Evolutionary conservation across 177 flowering plant genomes (phyloP).

Genomic region (Tripterygium wilfordii): DNA sequence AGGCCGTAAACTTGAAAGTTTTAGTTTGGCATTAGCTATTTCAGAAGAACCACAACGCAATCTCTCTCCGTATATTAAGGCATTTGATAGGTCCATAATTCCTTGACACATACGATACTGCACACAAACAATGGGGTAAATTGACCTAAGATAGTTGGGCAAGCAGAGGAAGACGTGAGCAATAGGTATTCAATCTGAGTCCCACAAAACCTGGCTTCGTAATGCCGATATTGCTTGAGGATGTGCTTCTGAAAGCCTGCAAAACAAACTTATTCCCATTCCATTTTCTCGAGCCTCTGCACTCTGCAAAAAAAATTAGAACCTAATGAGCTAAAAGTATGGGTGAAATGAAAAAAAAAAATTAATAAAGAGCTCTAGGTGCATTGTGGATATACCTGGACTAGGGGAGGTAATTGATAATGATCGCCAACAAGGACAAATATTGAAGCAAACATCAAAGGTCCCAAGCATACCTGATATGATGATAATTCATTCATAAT

Average conservation of each 20-base stretch:
- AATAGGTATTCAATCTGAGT: not conserved
- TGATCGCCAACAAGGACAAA: constrained; percentile 99
- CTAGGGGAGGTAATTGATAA: constrained; percentile 97
- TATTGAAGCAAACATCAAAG: constrained; percentile 81
- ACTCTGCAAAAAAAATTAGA: no score
- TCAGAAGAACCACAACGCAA: constrained; percentile 85
- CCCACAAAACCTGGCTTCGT: constrained; percentile 70
- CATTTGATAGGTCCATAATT: constrained; percentile 86
- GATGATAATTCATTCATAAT: not conserved
- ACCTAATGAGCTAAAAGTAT: constrained; percentile 1
- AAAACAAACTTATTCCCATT: constrained; percentile 87
- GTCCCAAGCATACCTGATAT: constrained; percentile 83
- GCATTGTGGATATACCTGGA: constrained; percentile 44
- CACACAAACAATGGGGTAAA: constrained; percentile 9
- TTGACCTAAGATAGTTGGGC: not conserved
- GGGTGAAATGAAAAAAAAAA: not conserved
- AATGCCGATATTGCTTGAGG: constrained; percentile 93
- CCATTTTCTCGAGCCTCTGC: constrained; percentile 89
- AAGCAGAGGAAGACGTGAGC: not conserved
- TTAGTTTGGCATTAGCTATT: constrained; percentile 65
- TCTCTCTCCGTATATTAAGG: constrained; percentile 84
- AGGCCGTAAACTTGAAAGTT: constrained; percentile 26
- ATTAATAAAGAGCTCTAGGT: constrained; percentile 7
- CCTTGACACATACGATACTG: constrained; percentile 97
- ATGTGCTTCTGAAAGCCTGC: constrained; percentile 97